A percentile compares a stretch with the other conserved stretches of the same genome.
Conservation (phyloP, 2,329 filamentous ascomycete genomes). For the Pezicula radicicola region DNA sequence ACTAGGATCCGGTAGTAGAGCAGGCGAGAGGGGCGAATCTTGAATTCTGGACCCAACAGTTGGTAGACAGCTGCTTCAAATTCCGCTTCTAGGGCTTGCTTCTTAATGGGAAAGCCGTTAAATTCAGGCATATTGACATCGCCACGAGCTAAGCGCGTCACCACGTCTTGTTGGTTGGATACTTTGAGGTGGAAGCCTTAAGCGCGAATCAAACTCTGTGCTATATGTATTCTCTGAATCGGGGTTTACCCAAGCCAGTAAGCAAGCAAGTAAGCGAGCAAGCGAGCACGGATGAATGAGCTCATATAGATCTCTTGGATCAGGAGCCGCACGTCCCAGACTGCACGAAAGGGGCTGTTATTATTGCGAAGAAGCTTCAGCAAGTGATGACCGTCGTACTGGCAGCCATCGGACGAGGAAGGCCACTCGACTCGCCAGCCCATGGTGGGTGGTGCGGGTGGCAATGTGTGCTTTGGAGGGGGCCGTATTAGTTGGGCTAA, state of each 20-base stretch:
- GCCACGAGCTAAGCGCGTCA: conserved; percentile 16
- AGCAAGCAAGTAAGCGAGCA: too few relatives aligned
- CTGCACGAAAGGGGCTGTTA: not conserved
- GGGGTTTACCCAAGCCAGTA: too few relatives aligned
- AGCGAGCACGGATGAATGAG: not conserved
- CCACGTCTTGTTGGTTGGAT: conserved; percentile 12
- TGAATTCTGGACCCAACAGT: conserved; percentile 11
- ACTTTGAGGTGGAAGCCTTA: conserved; percentile 14
- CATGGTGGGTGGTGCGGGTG: too few relatives aligned
- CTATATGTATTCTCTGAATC: too few relatives aligned
- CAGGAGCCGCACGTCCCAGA: not conserved
- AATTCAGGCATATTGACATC: conserved; percentile 16
- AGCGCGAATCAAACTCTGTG: not conserved
- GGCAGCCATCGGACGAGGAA: not conserved
- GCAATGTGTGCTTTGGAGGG: too few relatives aligned
- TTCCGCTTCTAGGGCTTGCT: conserved; percentile 11
- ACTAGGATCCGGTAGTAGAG: conserved; percentile 16
- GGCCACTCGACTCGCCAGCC: not conserved
- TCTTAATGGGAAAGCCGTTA: conserved; percentile 8
- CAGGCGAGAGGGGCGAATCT: conserved; percentile 13
- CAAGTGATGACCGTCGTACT: not conserved
- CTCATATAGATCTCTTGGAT: conserved; percentile 38
- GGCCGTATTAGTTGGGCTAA: too few relatives aligned
- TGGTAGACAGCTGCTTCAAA: conserved; percentile 17
- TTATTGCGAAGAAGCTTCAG: not conserved